Base-by-base conservation (phyloP, 106 monocot species). In the Allium cepa region DNA sequence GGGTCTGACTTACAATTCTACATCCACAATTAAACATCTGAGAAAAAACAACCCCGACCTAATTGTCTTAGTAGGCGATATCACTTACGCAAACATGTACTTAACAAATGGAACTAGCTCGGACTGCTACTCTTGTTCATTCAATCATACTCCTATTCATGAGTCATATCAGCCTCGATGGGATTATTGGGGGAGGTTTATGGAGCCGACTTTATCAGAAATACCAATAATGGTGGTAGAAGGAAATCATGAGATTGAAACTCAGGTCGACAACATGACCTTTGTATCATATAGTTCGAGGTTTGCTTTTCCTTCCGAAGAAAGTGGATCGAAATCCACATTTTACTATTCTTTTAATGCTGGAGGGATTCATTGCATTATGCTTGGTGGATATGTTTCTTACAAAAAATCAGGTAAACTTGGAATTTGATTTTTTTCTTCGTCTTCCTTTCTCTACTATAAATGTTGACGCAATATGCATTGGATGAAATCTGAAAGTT, bases 171-270 rank as follows among this genome's bases (percentile, higher is more conserved):
- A 95, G 64, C 91, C 94, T 53, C 85, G 94, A 4, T 95, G 94
- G 94, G 94, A 95, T 64, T 91, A 85, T 67, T 95, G 91, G 94
- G 94, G 91, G 76, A 89, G 92, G 73, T 95, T 83, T 72, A 95
- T 91, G 94, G 90, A 95, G 73, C 85, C 88, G 11, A 70, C 83
- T 53, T 46, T 85, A 1, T 95, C 94, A 10, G 59, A 83, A 76
- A 78, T 78, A 60, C 94, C 91, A 26, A 77, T 95, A 59, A 91
- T 91, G 88, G 85, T 95, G 28, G 64, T 95, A 15, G 94, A 95
- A 77, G 94, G 94, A 69, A 95, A 95, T 73, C 94, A 95, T 63
- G 94, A 95, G 75, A 74, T 86, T 57, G 94, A 95, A 78, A 11
- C 61, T 61, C 94, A 95, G 73, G 85, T 61, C 51, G 77, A 79